phyloP scores from a whole-genome alignment of 306 rosid species.

The Luffa acutangula region DNA sequence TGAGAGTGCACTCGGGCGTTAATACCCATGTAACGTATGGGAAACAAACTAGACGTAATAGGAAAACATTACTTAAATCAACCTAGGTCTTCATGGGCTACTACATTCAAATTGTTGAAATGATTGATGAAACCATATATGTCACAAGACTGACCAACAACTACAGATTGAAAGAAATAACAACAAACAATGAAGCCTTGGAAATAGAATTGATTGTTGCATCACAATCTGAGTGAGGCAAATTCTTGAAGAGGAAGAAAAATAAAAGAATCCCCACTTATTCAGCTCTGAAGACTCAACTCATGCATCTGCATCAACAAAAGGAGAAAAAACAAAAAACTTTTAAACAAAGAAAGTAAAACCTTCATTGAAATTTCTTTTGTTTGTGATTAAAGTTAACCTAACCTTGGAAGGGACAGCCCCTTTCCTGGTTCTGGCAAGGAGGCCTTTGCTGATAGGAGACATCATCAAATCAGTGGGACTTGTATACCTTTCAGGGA shows the following conservation, averaged over 20 bases:
- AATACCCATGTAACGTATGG: no score
- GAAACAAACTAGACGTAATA: no score
- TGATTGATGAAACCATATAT: no score
- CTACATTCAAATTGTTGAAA: no score
- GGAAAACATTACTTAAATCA: no score
- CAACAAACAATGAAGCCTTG: neutral
- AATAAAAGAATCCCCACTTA: neutral
- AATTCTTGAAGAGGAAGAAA: neutral
- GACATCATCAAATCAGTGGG: conserved; percentile 87
- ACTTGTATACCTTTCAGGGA: conserved; percentile 85
- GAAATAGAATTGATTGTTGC: neutral
- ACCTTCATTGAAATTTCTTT: no score
- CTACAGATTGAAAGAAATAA: neutral
- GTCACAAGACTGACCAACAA: neutral
- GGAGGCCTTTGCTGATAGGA: conserved; percentile 69
- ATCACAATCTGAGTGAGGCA: neutral
- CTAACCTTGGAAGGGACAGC: conserved; percentile 16
- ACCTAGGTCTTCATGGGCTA: no score
- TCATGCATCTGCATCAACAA: conserved; percentile 31
- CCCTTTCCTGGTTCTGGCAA: conserved; percentile 60
- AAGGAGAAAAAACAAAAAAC: neutral
- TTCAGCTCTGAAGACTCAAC: conserved; percentile 14
- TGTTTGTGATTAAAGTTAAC: no score
- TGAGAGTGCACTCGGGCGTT: no score
- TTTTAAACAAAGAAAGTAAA: neutral